phyloP scores from a whole-genome alignment of 1,139 yeast species.

The Kluyveromyces marxianus region DNA sequence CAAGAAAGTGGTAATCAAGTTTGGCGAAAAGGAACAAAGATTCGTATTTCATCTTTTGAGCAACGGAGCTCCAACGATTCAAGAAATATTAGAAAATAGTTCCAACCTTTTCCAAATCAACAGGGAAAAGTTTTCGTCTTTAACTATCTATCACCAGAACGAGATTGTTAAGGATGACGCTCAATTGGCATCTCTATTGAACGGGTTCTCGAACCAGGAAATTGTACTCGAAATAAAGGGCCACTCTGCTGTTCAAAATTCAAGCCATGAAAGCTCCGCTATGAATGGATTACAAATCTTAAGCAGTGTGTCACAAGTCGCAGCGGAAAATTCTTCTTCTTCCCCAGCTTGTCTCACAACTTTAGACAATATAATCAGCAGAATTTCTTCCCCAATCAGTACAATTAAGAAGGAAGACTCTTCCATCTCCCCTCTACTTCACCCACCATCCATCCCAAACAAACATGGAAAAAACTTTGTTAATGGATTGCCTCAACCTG shows the following conservation, averaged over 20 bases:
- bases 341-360: constrained; percentile 10
- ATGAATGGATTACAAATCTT: constrained; percentile 11
- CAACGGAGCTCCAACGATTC: constrained; percentile 30
- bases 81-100: constrained; percentile 27
- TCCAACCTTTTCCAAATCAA: constrained; percentile 23
- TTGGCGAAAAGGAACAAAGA: constrained; percentile 23
- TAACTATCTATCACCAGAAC: constrained; percentile 20
- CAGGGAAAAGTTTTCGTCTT: constrained; percentile 6
- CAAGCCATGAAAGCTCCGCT: constrained; percentile 1
- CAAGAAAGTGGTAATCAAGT: constrained; percentile 25
- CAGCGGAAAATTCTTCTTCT: constrained; percentile 9
- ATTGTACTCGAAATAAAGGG: constrained; percentile 23
- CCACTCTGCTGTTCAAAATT: constrained; percentile 5
- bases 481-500: constrained; percentile 27
- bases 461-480: constrained; percentile 17
- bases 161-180: constrained; percentile 21
- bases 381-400: constrained; percentile 14
- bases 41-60: constrained; percentile 29
- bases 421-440: background rate
- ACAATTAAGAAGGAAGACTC: constrained; percentile 3
- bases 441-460: constrained; percentile 8
- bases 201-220: constrained; percentile 20
- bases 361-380: constrained; percentile 21
- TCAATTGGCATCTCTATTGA: constrained; percentile 24
- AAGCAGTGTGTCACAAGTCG: constrained; percentile 12